Percentiles rank a stretch among this genome's conserved stretches.
phyloP scores from a whole-genome alignment of 805 yeast species.

The Metschnikowia kunwiensis region DNA sequence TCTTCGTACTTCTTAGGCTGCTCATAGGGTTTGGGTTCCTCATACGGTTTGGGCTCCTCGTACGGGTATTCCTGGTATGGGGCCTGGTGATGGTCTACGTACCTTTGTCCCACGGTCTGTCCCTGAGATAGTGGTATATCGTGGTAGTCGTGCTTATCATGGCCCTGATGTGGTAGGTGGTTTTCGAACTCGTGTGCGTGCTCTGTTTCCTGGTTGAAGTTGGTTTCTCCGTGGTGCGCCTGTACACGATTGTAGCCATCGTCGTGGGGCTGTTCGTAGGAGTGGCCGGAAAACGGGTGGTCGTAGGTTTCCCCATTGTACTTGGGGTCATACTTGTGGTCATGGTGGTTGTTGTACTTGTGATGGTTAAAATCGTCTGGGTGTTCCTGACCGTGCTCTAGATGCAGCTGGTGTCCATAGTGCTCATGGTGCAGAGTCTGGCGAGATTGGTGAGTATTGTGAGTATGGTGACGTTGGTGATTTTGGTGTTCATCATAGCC shows the following conservation, averaged over 20 bases:
- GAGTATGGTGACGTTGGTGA: too few relatives aligned
- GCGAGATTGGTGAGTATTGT: too few relatives aligned
- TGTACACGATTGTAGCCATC: neutral
- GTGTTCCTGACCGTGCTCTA: neutral
- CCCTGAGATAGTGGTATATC: too few relatives aligned
- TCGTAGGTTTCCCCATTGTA: too few relatives aligned
- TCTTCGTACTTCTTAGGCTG: neutral
- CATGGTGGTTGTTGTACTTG: too few relatives aligned
- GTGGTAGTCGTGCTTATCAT: too few relatives aligned
- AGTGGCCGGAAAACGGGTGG: too few relatives aligned
- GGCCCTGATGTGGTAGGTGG: too few relatives aligned
- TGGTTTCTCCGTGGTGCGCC: neutral
- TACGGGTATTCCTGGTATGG: constrained; percentile 1
- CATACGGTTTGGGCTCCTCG: neutral
- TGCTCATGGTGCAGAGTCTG: neutral
- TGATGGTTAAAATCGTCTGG: neutral
- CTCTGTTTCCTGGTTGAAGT: neutral
- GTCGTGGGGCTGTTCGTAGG: constrained; percentile 1
- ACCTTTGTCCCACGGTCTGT: too few relatives aligned
- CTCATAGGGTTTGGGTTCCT: neutral
- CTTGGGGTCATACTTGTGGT: too few relatives aligned
- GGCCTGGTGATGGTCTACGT: constrained; percentile 1
- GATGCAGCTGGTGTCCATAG: neutral
- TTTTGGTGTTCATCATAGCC: constrained; percentile 1
- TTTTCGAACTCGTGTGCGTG: too few relatives aligned